Base-by-base conservation (phyloP, 2,329 filamentous ascomycete genomes). In the Cytospora paraplurivora region DNA sequence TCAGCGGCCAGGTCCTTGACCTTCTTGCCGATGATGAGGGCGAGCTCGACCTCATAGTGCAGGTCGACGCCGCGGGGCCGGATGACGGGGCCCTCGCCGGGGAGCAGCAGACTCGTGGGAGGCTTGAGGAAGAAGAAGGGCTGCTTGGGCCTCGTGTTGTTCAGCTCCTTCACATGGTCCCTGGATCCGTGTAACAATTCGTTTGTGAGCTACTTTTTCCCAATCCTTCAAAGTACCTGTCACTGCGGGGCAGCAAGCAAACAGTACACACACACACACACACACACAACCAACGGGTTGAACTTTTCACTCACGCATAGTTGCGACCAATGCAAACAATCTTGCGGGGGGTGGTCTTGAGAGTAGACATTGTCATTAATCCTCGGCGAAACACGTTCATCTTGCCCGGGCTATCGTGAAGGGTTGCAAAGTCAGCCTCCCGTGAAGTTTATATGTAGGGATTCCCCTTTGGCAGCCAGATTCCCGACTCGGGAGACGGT, bases 61-160 rank as follows among this genome's bases (percentile, higher is more conserved):
- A 97, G 82, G 70, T 88, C 89, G 49, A 96, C 89, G 67, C 94
- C 94, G 71, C 83, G 85, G 51, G 95, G 95, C 52, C 90, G 86
- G 69, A 97, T 83, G 55, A 97, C 87, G 3, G 93, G 89, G 0
- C 93, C 93, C 62, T 87, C 85, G 34, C 86, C 85, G 0, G 92
- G 92, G 27, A 90, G 83, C 4, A 98, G 85, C 70, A 99, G 91
- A 4, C 93, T 91, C 49, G 90, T 92, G 0, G 93, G 80, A 1
- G 95, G 95, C 83, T 99, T 99, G 70, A 98, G 86, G 84, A 99
- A 99, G 88, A 97, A 99, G 81, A 99, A 98, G 33, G 95, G 95
- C 78, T 97, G 93, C 76, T 95, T 96, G 57, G 95, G 95, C 68
- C 88, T 87, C 66, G 84, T 82, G 77, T 89, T 97, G 77, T 93